These are phyloP conservation scores for Euclidium syriacum DNA, from an alignment of 345 rosid species.

Conservation along the genomic window DNA sequence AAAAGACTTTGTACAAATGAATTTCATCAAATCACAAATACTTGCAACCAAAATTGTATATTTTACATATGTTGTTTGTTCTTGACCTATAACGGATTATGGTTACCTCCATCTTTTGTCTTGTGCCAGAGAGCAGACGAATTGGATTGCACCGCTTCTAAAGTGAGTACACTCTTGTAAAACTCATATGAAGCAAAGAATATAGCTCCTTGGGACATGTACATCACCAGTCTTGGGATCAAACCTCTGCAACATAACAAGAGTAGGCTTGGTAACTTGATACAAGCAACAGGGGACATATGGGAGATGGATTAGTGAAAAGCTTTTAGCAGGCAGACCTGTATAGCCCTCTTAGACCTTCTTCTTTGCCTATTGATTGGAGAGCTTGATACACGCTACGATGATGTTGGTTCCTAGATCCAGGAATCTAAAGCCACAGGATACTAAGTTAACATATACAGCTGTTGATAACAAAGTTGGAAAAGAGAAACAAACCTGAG, in stretches of 20 bases:
- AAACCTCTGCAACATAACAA: conserved; percentile 55
- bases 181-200: conserved; percentile 85
- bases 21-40: conserved; percentile 11
- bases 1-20: conserved; percentile 19
- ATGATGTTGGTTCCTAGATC: conserved; percentile 57
- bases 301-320: conserved; percentile 3
- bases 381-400: conserved; percentile 56
- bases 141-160: conserved; percentile 30
- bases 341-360: conserved; percentile 80
- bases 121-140: conserved; percentile 20
- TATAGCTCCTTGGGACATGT: conserved; percentile 83
- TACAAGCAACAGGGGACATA: background rate
- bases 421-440: conserved; percentile 57
- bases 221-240: conserved; percentile 78
- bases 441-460: background rate
- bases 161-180: conserved; percentile 54
- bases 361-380: conserved; percentile 52
- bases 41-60: conserved; percentile 1
- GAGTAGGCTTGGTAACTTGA: background rate
- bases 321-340: conserved; percentile 52
- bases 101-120: conserved; percentile 14
- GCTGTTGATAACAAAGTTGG: background rate
- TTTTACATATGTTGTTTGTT: conserved; percentile 11
- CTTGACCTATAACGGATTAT: background rate
- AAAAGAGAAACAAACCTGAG: conserved; percentile 47